Evolutionary conservation across 371 early-diverging fungal species (phyloP), one percentile per base, ranked within the genome.

Genomic region (Saksenaea vasiformis): DNA sequence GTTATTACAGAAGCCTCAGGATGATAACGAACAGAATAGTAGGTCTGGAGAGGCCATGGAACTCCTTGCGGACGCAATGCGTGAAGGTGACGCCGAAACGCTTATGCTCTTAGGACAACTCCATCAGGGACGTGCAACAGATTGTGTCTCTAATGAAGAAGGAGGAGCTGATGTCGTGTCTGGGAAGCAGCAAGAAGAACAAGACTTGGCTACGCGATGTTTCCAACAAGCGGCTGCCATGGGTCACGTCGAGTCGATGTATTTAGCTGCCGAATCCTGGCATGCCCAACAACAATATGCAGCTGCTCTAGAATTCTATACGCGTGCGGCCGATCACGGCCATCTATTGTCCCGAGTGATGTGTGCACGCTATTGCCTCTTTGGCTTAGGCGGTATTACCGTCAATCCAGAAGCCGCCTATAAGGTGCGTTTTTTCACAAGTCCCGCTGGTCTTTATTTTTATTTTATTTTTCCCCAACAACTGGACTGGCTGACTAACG

Each of bases 211-310:
- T 2, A 77, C 71, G 15, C 63, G 71, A 34, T 79, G 77, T 24
- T 81, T 78, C 62, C 73, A 81, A 64, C 71, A 68, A 15, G 83
- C 83, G 11, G 74, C 83, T 0, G 53, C 58, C 0, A 56, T 75
- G 56, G 79, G 78, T 13, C 67, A 75, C 54, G 56, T 77, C 10
- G 70, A 78, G 61, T 77, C 79, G 5, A 77, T 76, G 51, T 75
- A 77, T 8, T 62, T 78, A 13, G 79, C 79, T 11, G 83, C 77
- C 9, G 72, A 78, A 56, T 70, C 74, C 1, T 83, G 78, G 78
- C 75, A 81, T 62, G 68, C 73, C n/a, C 77, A 77, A 53, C 66
- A 81, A 56, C 78, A 81, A 37, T 81, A 76, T 62, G 75, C 81
- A 3, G 78, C 77, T 10, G 81, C 81, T 9, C 57, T 78, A 5